Evolutionary conservation across 2,329 filamentous ascomycete species (phyloP), one percentile per base, ranked within the genome.

Genomic region (Colletotrichum sp.): DNA sequence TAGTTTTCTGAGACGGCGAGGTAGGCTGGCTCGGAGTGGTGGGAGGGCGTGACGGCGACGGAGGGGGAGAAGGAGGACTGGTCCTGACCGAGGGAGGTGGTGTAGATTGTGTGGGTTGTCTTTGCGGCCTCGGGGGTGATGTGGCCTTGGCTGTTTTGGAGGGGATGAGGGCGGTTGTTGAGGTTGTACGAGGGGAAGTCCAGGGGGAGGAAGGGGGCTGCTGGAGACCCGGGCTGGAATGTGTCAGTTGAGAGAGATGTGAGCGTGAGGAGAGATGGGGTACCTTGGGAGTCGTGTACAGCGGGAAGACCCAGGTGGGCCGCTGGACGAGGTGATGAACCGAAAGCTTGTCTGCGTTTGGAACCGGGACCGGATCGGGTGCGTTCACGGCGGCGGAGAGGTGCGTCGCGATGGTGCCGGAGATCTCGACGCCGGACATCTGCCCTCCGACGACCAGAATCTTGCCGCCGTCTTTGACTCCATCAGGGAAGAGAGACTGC

Each of bases 391-490:
- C 89, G 8, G 92, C 92, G 0, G 94, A 96, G 2, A 96, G 83
- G 77, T 96, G 92, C 6, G 92, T 88, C 13, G 94, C 94, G 66
- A 96, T 90, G 3, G 93, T 92, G 12, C 92, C 93, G 0, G 94
- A 93, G 65, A 93, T 93, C 85, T 98, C 95, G 7, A 94, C 91
- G 1, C 94, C 95, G 3, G 94, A 96, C 90, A 97, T 96, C 79
- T 96, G 94, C 1, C 94, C 95, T 1, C 95, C 95, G 1, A 96
- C 91, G 1, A 98, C 87, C 2, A 95, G 87, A 18, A 97, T 92
- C 80, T 93, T 94, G 21, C 91, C 90, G 2, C 87, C 87, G 1
- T 80, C 79, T 6, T 77, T 71, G 3, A 85, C 81, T 0, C 83
- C 79, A 24, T 78, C 55, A 0, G 83, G 84, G 2, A 93, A 79